Evolutionary conservation across 2,329 filamentous ascomycete species (phyloP), one percentile per base, ranked within the genome.

Genomic region (Verticillium isaacii): DNA sequence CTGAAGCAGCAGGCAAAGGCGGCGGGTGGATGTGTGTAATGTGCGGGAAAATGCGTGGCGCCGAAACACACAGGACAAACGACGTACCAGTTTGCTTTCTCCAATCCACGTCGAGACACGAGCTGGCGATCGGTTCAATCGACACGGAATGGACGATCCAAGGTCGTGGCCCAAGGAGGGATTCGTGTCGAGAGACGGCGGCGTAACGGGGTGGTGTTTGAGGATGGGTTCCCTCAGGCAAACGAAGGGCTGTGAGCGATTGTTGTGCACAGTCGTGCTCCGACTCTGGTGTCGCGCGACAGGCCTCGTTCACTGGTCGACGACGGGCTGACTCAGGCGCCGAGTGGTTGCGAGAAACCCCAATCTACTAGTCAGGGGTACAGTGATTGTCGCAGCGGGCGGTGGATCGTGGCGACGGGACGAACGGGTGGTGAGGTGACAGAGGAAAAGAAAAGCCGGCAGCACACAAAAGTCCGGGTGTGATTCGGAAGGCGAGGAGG

Each of bases 361-460:
- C 34, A 14, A 14, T 36, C 34, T 3, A 36, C 45, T 52, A 11
- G 45, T 14, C 45, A 23, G 45, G 45, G n/a, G 45, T 52, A 23
- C 19, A 12, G 7, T 25, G 45, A 52, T 52, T 11, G 12, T 41
- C n/a, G 45, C 12, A 6, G n/a, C 5, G 45, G 45, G 19, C 19
- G 6, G 45, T 25, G 45, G 45, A 14, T 23, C 12, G 19, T 19
- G 45, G 11, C 19, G 45, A 52, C 23, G 45, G 17, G 14, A 41
- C 15, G 45, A 25, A 11, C 11, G n/a, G 7, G 45, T 25, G 45
- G 12, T 23, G 45, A 52, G 37, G 5, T 7, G 19, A 52, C n/a
- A 64, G 61, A 41, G 56, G 29, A 54, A 59, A 60, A 56, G 61
- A 54, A 61, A 59, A 58, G 58, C 55, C 34, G 36, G 29, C 6